A percentile compares a stretch with the other conserved stretches of the same genome.
These are phyloP conservation scores for Pythium aquatile DNA, from an alignment of 352 stramenopile genomes.

Conservation along the genomic window DNA sequence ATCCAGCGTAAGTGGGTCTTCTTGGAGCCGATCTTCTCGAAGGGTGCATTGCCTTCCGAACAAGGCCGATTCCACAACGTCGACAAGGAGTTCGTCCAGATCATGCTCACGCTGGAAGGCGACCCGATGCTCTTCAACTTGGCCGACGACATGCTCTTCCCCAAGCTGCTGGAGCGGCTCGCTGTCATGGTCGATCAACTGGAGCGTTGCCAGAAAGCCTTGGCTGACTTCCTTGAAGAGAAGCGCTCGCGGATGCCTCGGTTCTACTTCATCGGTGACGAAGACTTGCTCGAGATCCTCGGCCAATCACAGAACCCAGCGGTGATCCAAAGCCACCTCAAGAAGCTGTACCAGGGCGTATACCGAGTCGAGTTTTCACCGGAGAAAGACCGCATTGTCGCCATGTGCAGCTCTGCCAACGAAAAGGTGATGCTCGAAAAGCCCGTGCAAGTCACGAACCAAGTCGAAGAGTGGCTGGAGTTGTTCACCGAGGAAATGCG, in stretches of 20 bases:
- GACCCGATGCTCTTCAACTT: constrained; percentile 93
- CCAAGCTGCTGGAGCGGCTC: constrained; percentile 78
- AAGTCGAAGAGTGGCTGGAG: constrained; percentile 94
- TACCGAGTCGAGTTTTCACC: constrained; percentile 90
- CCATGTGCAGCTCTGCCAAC: constrained; percentile 81
- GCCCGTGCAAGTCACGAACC: constrained; percentile 84
- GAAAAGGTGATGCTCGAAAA: constrained; percentile 84
- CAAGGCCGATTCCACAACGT: constrained; percentile 89
- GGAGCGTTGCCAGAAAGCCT: constrained; percentile 93
- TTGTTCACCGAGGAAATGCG: constrained; percentile 91
- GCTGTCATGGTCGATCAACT: constrained; percentile 91
- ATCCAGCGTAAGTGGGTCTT: constrained; percentile 97
- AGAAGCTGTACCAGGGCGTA: constrained; percentile 96
- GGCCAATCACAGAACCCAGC: constrained; percentile 90
- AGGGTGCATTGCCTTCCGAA: constrained; percentile 91
- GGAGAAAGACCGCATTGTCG: constrained; percentile 77
- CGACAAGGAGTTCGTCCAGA: constrained; percentile 93
- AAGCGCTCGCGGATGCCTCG: constrained; percentile 93
- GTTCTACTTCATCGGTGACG: constrained; percentile 97
- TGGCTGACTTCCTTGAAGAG: constrained; percentile 93
- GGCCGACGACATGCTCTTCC: constrained; percentile 90
- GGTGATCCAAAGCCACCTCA: constrained; percentile 94
- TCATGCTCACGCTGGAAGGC: constrained; percentile 87
- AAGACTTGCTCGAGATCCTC: constrained; percentile 95
- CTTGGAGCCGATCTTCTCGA: constrained; percentile 95